Conservation (phyloP, 2,329 filamentous ascomycete species). For the Fusarium protoensiforme region DNA sequence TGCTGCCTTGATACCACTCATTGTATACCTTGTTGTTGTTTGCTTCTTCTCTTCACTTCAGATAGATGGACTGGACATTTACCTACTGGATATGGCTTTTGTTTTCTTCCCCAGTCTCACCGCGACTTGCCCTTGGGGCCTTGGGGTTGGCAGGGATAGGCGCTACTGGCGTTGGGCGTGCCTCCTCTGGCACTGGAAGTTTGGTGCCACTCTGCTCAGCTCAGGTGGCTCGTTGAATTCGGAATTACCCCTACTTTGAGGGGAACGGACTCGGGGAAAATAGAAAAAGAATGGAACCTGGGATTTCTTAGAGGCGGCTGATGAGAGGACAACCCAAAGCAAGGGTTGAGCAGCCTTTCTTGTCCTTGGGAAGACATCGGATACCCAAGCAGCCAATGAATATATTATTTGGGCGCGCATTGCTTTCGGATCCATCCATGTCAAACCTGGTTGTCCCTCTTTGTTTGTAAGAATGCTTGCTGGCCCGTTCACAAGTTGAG, state of each 20-base stretch:
- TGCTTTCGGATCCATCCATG: not conserved
- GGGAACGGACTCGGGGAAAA: slow-evolving; percentile 8
- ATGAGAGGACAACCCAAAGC: slow-evolving; percentile 6
- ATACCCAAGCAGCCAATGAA: slow-evolving; percentile 31
- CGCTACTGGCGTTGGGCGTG: slow-evolving; percentile 40
- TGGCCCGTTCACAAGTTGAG: not conserved
- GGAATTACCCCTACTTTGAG: slow-evolving; percentile 8
- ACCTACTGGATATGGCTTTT: slow-evolving; percentile 35
- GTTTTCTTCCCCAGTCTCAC: slow-evolving; percentile 28
- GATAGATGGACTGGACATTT: slow-evolving; percentile 40
- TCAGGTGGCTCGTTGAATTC: slow-evolving; percentile 14
- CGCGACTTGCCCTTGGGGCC: slow-evolving; percentile 7
- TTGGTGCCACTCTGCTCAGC: slow-evolving; percentile 13
- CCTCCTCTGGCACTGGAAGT: slow-evolving; percentile 21
- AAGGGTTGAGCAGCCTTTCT: slow-evolving; percentile 11
- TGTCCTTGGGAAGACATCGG: slow-evolving; percentile 7
- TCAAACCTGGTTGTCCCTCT: not conserved
- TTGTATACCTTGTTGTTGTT: slow-evolving; percentile 25
- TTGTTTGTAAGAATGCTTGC: not conserved
- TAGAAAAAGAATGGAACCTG: slow-evolving; percentile 15
- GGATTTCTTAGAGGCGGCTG: slow-evolving; percentile 18
- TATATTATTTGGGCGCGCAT: slow-evolving; percentile 22
- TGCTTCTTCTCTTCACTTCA: slow-evolving; percentile 27
- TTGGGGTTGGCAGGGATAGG: slow-evolving; percentile 27
- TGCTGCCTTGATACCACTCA: slow-evolving; percentile 41